Conservation (phyloP, 2,329 filamentous ascomycete genomes). For the Trichothecium sympodiale region DNA sequence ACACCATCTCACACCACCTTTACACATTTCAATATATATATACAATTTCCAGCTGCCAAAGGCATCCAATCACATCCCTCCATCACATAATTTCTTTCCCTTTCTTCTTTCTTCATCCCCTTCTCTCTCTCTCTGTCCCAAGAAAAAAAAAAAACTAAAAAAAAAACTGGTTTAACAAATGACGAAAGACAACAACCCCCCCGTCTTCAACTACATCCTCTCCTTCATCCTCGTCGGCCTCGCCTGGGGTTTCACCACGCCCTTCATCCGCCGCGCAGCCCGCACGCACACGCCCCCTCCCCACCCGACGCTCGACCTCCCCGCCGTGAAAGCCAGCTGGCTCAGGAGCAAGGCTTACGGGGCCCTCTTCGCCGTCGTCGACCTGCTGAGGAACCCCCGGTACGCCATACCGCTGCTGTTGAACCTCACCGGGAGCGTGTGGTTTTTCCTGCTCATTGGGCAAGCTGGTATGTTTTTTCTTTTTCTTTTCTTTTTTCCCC, state of each 20-base stretch:
- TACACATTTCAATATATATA: too few relatives aligned
- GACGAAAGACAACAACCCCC: conserved; percentile 28
- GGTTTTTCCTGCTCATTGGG: conserved; percentile 93
- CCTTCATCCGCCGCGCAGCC: conserved; percentile 83
- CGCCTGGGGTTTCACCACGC: conserved; percentile 87
- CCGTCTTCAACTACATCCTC: conserved; percentile 69
- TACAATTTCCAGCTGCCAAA: too few relatives aligned
- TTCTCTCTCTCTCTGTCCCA: too few relatives aligned
- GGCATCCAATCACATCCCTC: too few relatives aligned
- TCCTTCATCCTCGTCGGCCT: conserved; percentile 85
- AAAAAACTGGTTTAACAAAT: too few relatives aligned
- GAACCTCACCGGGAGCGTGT: conserved; percentile 86
- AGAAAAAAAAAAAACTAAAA: conserved; percentile 3
- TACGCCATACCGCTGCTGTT: conserved; percentile 79
- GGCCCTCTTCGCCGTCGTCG: conserved; percentile 62
- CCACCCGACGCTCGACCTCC: conserved; percentile 41
- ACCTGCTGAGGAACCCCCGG: conserved; percentile 67
- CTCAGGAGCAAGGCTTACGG: conserved; percentile 51
- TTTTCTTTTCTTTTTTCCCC: not conserved
- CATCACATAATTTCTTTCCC: too few relatives aligned
- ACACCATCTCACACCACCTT: too few relatives aligned
- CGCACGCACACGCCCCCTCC: conserved; percentile 56
- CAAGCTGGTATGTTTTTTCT: conserved; percentile 59
- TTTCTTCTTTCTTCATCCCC: too few relatives aligned
- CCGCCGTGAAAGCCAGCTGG: conserved; percentile 44